Percentiles rank a stretch among this genome's conserved stretches.
Evolutionary conservation across 129 eudicot species (phyloP).

Genomic region (Centella asiatica): DNA sequence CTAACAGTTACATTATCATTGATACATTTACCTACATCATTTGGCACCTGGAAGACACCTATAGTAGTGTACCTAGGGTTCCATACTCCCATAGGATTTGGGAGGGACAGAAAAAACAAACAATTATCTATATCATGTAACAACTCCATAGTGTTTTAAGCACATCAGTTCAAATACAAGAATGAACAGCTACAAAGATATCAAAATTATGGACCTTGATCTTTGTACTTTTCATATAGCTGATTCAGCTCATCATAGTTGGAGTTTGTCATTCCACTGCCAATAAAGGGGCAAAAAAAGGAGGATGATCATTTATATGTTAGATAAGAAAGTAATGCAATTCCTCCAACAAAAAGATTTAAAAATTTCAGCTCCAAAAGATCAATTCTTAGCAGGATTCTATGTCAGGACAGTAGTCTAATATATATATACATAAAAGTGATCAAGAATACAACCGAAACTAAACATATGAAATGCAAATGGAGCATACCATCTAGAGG

Average conservation of each 20-base stretch:
- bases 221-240: conserved; percentile 68
- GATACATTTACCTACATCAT: background rate
- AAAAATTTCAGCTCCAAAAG: background rate
- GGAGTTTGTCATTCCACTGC: conserved; percentile 80
- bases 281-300: conserved; percentile 12
- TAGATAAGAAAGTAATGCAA: no score
- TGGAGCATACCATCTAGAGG: conserved; percentile 40
- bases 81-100: background rate
- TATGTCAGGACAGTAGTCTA: background rate
- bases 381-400: conserved; percentile 1
- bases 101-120: background rate
- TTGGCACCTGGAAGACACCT: no score
- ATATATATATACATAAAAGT: background rate
- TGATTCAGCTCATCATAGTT: conserved; percentile 82
- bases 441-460: background rate
- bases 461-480: conserved; percentile 1
- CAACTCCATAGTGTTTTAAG: background rate
- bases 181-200: background rate
- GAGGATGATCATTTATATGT: no score
- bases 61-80: background rate
- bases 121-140: background rate
- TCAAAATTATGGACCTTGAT: conserved; percentile 47
- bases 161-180: background rate
- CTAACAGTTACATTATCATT: no score
- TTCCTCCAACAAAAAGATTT: background rate